Evolutionary conservation across 257 asterid species (phyloP), one percentile per base, ranked within the genome.

Genomic region (Fraxinus quadrangulata): DNA sequence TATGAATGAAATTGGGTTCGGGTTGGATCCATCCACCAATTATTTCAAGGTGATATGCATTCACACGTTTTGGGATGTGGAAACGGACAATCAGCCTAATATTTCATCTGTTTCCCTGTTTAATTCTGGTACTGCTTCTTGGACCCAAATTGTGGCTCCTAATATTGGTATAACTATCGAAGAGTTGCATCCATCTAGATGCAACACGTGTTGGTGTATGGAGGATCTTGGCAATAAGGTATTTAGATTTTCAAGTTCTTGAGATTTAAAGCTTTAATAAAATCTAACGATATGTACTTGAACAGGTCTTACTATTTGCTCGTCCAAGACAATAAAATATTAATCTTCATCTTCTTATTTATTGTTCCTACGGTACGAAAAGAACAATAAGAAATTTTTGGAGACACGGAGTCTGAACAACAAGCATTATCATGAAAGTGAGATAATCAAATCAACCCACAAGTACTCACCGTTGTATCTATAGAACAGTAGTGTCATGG

Each of bases 31-130:
- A 1, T 37, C 56, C 10, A 70, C 13, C 5, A 16, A 37, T 37
- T 36, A 37, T 39, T 39, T 36, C 49, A 70, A 70, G 73, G 73
- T 37, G n/a, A 49, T 70, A 34, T 70, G 73, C 51, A 70, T 70
- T 2, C 33, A 30, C 5, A 70, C 19, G 1, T 70, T 37, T 70
- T 16, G 31, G 28, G 54, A 37, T 7, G 31, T 19, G 17, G 37
- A 6, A 68, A 4, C 1, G 24, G 36, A 8, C 6, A 16, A 21
- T 3, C n/a, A 8, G 1, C n/a, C 6, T n/a, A 9, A 19, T 1
- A 13, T 39, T 70, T 31, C 34, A 4, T 31, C 42, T 3, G 12
- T 70, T 70, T 70, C 59, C 42, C 2, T 70, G 17, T 70, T 39
- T 70, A 70, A 28, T 70, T 39, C 23, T 49, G 30, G 3, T 3